A percentile compares a stretch with the other conserved stretches of the same genome.
These are phyloP conservation scores for Fusarium irregulare DNA, from an alignment of 2,329 filamentous ascomycete genomes.

Conservation along the genomic window DNA sequence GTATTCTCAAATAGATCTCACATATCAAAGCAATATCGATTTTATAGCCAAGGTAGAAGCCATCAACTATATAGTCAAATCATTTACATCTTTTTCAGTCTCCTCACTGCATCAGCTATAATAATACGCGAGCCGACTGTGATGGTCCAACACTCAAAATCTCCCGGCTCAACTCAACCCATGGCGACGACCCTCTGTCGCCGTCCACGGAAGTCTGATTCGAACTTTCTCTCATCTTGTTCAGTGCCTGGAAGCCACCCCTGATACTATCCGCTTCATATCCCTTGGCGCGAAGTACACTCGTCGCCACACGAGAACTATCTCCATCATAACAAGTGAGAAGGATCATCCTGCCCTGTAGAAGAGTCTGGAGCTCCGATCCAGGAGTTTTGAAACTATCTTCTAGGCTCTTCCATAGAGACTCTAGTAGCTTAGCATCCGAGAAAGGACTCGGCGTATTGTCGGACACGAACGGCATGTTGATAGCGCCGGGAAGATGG, in stretches of 20 bases:
- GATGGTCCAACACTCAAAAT: neutral
- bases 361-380: constrained; percentile 31
- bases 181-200: constrained; percentile 5
- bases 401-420: constrained; percentile 62
- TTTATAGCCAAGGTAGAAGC: neutral
- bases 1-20: neutral
- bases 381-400: constrained; percentile 51
- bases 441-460: constrained; percentile 58
- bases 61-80: neutral
- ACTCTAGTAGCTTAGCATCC: constrained; percentile 55
- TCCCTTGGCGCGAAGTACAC: constrained; percentile 63
- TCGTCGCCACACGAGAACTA: constrained; percentile 64
- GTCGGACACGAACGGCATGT: constrained; percentile 55
- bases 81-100: neutral
- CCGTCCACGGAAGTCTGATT: neutral
- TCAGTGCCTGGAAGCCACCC: constrained; percentile 61
- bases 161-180: constrained; percentile 17
- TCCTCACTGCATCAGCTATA: neutral
- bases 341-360: constrained; percentile 54
- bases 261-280: constrained; percentile 59
- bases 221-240: constrained; percentile 27
- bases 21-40: neutral
- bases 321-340: constrained; percentile 67
- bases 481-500: constrained; percentile 58
- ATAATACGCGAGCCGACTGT: constrained; percentile 14